Percentiles rank a stretch among this genome's conserved stretches.
phyloP scores from a whole-genome alignment of 148 eudicot species.

The Rheum nobile region DNA sequence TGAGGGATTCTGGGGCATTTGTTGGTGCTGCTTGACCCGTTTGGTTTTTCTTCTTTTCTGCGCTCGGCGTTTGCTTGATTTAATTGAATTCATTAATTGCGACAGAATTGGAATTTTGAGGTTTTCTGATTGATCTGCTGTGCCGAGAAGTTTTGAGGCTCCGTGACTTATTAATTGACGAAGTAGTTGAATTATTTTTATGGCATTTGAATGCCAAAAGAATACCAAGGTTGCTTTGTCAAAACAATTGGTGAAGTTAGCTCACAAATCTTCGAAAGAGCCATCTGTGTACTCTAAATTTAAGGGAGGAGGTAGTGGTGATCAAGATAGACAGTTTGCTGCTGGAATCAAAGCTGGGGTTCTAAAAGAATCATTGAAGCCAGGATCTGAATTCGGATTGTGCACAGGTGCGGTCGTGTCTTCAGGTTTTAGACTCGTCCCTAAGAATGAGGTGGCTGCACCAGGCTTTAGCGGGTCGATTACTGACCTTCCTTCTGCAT shows the following conservation, averaged over 20 bases:
- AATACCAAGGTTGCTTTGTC: conserved; percentile 27
- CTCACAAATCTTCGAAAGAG: conserved; percentile 22
- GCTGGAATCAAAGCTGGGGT: conserved; percentile 21
- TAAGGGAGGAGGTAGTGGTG: conserved; percentile 10
- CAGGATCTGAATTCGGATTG: conserved; percentile 16
- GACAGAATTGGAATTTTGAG: not conserved
- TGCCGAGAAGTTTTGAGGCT: conserved; percentile 7
- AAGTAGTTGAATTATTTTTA: conserved; percentile 33
- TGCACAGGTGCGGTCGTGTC: conserved; percentile 18
- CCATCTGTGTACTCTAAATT: conserved; percentile 20
- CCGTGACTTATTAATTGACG: not conserved
- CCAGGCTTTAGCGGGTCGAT: conserved; percentile 29
- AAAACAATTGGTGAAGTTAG: conserved; percentile 21
- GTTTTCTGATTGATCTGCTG: not conserved
- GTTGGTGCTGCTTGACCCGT: conserved; percentile 1
- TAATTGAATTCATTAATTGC: not conserved
- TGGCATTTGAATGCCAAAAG: conserved; percentile 82
- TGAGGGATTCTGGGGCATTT: not conserved
- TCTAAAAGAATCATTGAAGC: conserved; percentile 16
- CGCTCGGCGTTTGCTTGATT: not conserved
- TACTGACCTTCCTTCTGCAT: conserved; percentile 64
- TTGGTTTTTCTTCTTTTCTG: not conserved
- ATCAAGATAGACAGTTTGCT: conserved; percentile 11
- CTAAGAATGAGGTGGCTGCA: conserved; percentile 22
- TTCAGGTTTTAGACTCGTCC: conserved; percentile 15